Conservation (phyloP, 106 monocot species). For the Agapanthus africanus region DNA sequence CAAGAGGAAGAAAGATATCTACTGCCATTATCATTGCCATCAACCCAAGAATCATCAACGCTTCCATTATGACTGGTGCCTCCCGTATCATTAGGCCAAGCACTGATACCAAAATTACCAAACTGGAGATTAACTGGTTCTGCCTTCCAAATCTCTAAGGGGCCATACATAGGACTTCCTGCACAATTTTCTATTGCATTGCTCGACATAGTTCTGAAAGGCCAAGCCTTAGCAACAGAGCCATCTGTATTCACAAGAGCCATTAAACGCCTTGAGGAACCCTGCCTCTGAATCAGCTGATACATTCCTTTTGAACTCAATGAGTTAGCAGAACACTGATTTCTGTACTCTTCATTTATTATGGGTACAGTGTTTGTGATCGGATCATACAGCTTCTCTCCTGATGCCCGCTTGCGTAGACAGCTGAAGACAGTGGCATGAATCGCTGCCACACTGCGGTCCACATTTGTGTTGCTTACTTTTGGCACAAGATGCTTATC, state of each 20-base stretch:
- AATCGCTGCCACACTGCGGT: slow-evolving; percentile 54
- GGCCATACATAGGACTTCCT: slow-evolving; percentile 20
- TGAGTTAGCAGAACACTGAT: slow-evolving; percentile 53
- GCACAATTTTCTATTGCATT: slow-evolving; percentile 10
- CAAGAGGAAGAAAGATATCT: slow-evolving; percentile 53
- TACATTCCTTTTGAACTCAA: slow-evolving; percentile 60
- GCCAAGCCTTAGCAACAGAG: slow-evolving; percentile 43
- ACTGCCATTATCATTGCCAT: slow-evolving; percentile 38
- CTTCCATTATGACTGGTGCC: slow-evolving; percentile 56
- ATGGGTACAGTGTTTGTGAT: slow-evolving; percentile 46
- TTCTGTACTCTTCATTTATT: slow-evolving; percentile 55
- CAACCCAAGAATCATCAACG: slow-evolving; percentile 39
- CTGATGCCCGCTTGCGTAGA: slow-evolving; percentile 39
- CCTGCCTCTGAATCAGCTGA: slow-evolving; percentile 54
- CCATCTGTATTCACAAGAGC: slow-evolving; percentile 58
- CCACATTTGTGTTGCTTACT: slow-evolving; percentile 41
- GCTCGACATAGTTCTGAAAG: slow-evolving; percentile 15
- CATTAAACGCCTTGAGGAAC: slow-evolving; percentile 52
- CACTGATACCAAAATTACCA: slow-evolving; percentile 57
- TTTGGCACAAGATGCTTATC: slow-evolving; percentile 68
- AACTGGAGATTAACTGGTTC: slow-evolving; percentile 54
- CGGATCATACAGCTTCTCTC: slow-evolving; percentile 44
- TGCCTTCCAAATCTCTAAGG: slow-evolving; percentile 22
- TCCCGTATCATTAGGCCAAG: slow-evolving; percentile 59
- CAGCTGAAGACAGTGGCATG: slow-evolving; percentile 70